These are phyloP conservation scores for Citrus medica DNA, from an alignment of 345 rosid species.

Conservation along the genomic window DNA sequence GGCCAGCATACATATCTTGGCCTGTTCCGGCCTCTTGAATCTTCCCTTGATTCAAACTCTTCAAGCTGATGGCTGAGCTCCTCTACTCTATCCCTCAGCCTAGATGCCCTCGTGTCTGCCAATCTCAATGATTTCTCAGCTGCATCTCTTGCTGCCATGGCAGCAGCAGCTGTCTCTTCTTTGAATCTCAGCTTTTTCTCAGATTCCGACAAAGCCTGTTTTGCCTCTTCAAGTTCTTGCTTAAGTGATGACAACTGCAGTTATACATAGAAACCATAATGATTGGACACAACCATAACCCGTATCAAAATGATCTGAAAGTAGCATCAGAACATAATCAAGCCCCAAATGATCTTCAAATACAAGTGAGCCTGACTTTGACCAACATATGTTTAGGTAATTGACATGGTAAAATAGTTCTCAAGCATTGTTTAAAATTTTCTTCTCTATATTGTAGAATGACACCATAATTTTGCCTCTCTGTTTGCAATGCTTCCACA, in stretches of 20 bases:
- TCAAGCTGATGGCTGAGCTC: slow-evolving; percentile 82
- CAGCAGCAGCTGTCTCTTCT: slow-evolving; percentile 94
- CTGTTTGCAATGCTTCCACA: background rate
- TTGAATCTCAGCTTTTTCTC: slow-evolving; percentile 91
- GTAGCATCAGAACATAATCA: background rate
- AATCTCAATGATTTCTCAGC: slow-evolving; percentile 89
- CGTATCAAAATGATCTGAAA: background rate
- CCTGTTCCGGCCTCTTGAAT: slow-evolving; percentile 39
- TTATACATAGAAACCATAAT: slow-evolving; percentile 13
- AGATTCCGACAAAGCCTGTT: slow-evolving; percentile 61
- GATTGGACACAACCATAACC: slow-evolving; percentile 3
- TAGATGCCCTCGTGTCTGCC: slow-evolving; percentile 84
- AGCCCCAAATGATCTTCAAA: background rate
- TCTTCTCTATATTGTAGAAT: background rate
- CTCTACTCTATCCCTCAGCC: slow-evolving; percentile 90
- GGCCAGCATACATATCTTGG: slow-evolving; percentile 95
- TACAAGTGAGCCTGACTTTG: background rate
- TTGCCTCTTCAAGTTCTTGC: slow-evolving; percentile 90
- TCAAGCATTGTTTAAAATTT: background rate
- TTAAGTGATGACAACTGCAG: slow-evolving; percentile 60
- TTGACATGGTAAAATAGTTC: background rate
- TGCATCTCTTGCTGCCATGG: slow-evolving; percentile 99
- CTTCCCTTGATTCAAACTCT: slow-evolving; percentile 72
- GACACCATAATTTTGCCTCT: background rate
- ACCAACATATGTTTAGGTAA: background rate